Evolutionary conservation across 352 stramenopile genomes (phyloP).

Genomic region (Pythium grandisporangium): DNA sequence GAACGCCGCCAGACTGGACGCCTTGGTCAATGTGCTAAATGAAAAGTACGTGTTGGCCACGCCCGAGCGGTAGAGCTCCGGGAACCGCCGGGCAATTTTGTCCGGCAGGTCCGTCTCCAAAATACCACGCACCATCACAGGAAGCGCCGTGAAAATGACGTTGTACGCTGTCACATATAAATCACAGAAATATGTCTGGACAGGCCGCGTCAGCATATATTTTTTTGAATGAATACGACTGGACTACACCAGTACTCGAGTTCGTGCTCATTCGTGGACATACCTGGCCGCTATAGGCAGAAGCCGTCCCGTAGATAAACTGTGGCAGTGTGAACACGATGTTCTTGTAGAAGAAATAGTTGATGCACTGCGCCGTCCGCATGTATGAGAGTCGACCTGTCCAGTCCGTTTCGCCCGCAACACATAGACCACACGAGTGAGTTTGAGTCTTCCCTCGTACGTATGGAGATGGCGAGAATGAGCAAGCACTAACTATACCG

Average conservation of each 20-base stretch:
- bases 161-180: constrained; percentile 92
- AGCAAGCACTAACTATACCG: constrained; percentile 13
- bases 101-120: constrained; percentile 77
- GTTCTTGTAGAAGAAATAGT: constrained; percentile 99
- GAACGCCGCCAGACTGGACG: constrained; percentile 27
- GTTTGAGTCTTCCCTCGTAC: background rate
- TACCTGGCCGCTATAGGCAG: constrained; percentile 83
- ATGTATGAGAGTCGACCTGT: constrained; percentile 94
- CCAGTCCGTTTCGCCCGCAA: too few relatives aligned
- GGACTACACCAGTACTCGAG: background rate
- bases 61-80: constrained; percentile 61
- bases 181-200: constrained; percentile 68
- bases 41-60: constrained; percentile 58
- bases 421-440: background rate
- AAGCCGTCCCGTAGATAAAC: constrained; percentile 83
- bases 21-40: constrained; percentile 25
- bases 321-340: constrained; percentile 87
- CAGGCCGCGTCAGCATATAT: background rate
- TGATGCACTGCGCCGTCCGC: constrained; percentile 91
- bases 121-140: constrained; percentile 73
- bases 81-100: constrained; percentile 50
- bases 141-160: constrained; percentile 88
- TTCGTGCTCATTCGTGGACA: background rate
- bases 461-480: background rate
- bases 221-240: background rate